Evolutionary conservation across 495 filamentous ascomycete genomes (phyloP).

Genomic region (Aspergillus cavernicola): DNA sequence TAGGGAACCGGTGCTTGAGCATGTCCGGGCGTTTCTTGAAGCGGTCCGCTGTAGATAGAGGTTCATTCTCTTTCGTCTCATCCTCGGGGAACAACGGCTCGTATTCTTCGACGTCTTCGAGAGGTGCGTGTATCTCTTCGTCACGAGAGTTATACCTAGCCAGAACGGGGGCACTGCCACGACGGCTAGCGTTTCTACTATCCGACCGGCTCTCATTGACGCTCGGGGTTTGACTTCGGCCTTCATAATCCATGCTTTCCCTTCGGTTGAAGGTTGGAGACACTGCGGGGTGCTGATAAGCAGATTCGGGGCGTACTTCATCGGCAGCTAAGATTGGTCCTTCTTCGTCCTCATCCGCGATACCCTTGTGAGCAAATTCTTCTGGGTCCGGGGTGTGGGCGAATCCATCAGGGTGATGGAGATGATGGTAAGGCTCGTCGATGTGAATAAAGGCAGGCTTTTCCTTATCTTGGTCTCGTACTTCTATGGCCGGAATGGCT

Average conservation of each 20-base stretch:
- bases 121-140: constrained; percentile 58
- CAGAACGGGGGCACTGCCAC: constrained; percentile 41
- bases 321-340: constrained; percentile 90
- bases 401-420: constrained; percentile 61
- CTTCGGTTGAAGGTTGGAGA: constrained; percentile 61
- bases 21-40: constrained; percentile 59
- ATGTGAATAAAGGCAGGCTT: constrained; percentile 67
- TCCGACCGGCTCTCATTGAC: constrained; percentile 62
- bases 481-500: constrained; percentile 43
- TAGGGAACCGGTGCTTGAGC: constrained; percentile 78
- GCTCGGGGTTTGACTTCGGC: constrained; percentile 51
- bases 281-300: constrained; percentile 69
- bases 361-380: constrained; percentile 32
- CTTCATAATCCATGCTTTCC: constrained; percentile 55
- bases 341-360: constrained; percentile 46
- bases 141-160: constrained; percentile 50
- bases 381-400: constrained; percentile 35
- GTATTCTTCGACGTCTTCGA: constrained; percentile 91
- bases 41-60: constrained; percentile 55
- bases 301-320: constrained; percentile 75
- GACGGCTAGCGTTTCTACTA: constrained; percentile 67
- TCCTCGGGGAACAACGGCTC: constrained; percentile 93
- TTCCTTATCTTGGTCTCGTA: constrained; percentile 19
- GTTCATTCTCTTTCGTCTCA: constrained; percentile 54
- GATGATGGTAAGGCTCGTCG: constrained; percentile 60